phyloP scores from a whole-genome alignment of 495 filamentous ascomycete genomes.

The Mytilinidion resinicola region DNA sequence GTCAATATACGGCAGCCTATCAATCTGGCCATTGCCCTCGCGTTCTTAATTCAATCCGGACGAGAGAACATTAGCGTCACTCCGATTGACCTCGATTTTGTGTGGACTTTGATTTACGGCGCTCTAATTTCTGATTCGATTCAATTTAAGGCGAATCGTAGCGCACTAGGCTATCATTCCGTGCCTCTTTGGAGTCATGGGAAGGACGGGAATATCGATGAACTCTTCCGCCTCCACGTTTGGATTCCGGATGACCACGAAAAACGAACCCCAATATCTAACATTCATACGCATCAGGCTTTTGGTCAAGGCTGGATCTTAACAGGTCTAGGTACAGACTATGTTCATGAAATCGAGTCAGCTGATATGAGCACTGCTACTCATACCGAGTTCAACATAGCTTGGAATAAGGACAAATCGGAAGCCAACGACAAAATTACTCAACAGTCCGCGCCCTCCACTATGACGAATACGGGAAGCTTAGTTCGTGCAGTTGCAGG shows the following conservation, averaged over 20 bases:
- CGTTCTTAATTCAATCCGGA: neutral
- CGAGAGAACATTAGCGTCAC: neutral
- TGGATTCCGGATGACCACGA: slow-evolving; percentile 2
- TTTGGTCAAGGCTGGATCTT: slow-evolving; percentile 4
- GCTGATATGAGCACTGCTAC: neutral
- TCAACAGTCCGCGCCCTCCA: neutral
- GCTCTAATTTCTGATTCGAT: neutral
- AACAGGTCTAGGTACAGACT: neutral
- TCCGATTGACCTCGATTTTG: neutral
- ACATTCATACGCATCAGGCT: slow-evolving; percentile 2
- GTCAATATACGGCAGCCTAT: neutral
- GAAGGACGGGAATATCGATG: neutral
- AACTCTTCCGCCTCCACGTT: slow-evolving; percentile 4
- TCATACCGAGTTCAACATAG: neutral
- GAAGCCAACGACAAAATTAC: neutral
- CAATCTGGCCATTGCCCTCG: neutral
- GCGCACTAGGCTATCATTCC: neutral
- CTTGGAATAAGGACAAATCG: neutral
- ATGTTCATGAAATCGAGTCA: neutral
- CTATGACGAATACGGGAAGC: neutral
- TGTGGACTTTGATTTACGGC: neutral
- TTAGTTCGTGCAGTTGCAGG: neutral
- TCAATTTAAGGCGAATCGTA: neutral
- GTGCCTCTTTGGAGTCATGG: neutral
- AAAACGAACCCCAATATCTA: neutral